Evolutionary conservation across 331 rosid species (phyloP).

Genomic region (Pyracantha coccinea): DNA sequence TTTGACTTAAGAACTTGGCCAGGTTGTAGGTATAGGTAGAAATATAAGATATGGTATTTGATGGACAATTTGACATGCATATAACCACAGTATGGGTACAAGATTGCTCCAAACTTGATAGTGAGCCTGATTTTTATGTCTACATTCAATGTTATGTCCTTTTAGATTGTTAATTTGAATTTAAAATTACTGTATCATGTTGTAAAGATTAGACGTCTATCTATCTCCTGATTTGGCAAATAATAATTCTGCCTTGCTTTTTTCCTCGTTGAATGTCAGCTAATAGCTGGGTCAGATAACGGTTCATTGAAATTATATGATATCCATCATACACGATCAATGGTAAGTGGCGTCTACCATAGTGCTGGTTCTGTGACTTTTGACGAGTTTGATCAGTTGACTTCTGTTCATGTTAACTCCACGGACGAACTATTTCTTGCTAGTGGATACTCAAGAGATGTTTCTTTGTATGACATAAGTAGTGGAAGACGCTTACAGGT

Average conservation of each 20-base stretch:
- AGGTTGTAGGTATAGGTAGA: neutral
- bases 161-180: neutral
- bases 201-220: neutral
- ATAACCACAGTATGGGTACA: neutral
- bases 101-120: neutral
- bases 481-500: conserved; percentile 16
- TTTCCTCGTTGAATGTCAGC: conserved; percentile 4
- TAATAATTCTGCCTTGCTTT: conserved; percentile 22
- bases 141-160: neutral
- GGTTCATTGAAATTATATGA: conserved; percentile 18
- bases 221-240: neutral
- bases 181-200: neutral
- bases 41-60: neutral
- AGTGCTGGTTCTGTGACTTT: conserved; percentile 2
- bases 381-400: conserved; percentile 15
- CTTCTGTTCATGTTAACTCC: conserved; percentile 23
- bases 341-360: neutral
- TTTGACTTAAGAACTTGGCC: neutral
- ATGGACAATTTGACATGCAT: neutral
- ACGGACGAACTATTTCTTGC: conserved; percentile 11
- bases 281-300: conserved; percentile 24
- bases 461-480: conserved; percentile 17
- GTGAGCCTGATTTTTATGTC: neutral
- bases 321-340: conserved; percentile 1
- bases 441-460: conserved; percentile 18